A percentile compares a stretch with the other conserved stretches of the same genome.
phyloP scores from a whole-genome alignment of 2,329 filamentous ascomycete genomes.

The Penicillium hesseltinei region DNA sequence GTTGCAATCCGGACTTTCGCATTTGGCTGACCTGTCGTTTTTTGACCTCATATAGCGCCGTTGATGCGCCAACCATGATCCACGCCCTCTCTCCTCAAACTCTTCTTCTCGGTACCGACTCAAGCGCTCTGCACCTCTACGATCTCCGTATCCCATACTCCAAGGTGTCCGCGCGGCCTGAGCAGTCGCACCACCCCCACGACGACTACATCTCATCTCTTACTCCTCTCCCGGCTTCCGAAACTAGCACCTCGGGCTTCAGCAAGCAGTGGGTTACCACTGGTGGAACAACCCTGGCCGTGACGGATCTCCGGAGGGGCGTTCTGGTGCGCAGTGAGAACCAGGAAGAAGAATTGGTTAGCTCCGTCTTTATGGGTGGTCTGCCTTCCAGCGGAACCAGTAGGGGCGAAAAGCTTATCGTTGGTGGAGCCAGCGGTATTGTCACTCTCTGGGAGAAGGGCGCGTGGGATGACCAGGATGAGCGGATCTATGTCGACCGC shows the following conservation, averaged over 20 bases:
- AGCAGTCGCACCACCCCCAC: constrained; percentile 81
- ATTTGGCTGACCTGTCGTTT: constrained; percentile 12
- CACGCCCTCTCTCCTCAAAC: constrained; percentile 84
- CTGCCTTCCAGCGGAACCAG: constrained; percentile 64
- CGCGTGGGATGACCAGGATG: constrained; percentile 92
- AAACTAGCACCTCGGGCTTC: constrained; percentile 80
- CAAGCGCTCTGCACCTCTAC: constrained; percentile 81
- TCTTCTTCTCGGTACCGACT: constrained; percentile 86
- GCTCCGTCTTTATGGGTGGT: constrained; percentile 73
- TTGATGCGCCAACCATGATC: constrained; percentile 76
- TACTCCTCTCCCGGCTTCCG: constrained; percentile 74
- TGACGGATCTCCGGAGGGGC: constrained; percentile 83
- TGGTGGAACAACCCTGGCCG: constrained; percentile 83
- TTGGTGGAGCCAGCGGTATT: constrained; percentile 75
- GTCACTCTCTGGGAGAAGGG: constrained; percentile 93
- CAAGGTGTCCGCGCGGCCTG: constrained; percentile 61
- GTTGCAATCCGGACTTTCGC: constrained; percentile 1
- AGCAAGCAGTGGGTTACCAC: constrained; percentile 95
- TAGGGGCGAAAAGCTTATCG: constrained; percentile 72
- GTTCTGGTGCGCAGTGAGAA: constrained; percentile 88
- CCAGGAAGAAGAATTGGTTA: constrained; percentile 90
- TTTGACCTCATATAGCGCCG: constrained; percentile 36
- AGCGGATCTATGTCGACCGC: constrained; percentile 73
- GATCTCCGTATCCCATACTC: constrained; percentile 67
- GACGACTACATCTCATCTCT: constrained; percentile 90